A percentile compares a stretch with the other conserved stretches of the same genome.
phyloP scores from a whole-genome alignment of 768 basidiomycete genomes.

The Russula olivacea region DNA sequence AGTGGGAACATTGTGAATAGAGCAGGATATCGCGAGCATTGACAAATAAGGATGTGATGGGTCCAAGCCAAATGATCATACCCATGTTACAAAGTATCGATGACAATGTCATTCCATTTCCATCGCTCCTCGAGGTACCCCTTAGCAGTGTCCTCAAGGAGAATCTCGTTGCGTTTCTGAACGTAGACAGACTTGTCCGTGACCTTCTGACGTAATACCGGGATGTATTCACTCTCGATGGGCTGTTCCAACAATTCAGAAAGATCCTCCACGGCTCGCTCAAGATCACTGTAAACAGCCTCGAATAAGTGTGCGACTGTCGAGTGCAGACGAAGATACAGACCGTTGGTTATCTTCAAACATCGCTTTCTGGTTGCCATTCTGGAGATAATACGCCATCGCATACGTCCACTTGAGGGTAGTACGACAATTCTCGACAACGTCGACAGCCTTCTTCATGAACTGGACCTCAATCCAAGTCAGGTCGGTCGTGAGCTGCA shows the following conservation, averaged over 20 bases:
- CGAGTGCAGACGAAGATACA: constrained; percentile 22
- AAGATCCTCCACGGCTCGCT: constrained; percentile 91
- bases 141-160: constrained; percentile 89
- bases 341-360: constrained; percentile 97
- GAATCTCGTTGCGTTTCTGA: constrained; percentile 93
- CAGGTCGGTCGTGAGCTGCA: constrained; percentile 86
- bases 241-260: constrained; percentile 91
- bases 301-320: constrained; percentile 11
- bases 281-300: constrained; percentile 61
- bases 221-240: constrained; percentile 79
- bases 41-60: neutral
- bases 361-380: constrained; percentile 87
- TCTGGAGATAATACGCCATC: constrained; percentile 95
- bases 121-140: constrained; percentile 85
- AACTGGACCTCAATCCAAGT: constrained; percentile 99
- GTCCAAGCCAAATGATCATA: constrained; percentile 2
- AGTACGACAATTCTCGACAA: constrained; percentile 81
- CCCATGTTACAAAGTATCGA: constrained; percentile 51
- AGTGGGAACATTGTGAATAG: constrained; percentile 7
- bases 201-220: constrained; percentile 79
- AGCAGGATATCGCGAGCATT: constrained; percentile 7
- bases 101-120: constrained; percentile 69
- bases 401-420: constrained; percentile 99
- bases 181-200: constrained; percentile 98
- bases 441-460: constrained; percentile 97